Evolutionary conservation across 2,329 filamentous ascomycete genomes (phyloP).

Genomic region (Aspergillus sp.): DNA sequence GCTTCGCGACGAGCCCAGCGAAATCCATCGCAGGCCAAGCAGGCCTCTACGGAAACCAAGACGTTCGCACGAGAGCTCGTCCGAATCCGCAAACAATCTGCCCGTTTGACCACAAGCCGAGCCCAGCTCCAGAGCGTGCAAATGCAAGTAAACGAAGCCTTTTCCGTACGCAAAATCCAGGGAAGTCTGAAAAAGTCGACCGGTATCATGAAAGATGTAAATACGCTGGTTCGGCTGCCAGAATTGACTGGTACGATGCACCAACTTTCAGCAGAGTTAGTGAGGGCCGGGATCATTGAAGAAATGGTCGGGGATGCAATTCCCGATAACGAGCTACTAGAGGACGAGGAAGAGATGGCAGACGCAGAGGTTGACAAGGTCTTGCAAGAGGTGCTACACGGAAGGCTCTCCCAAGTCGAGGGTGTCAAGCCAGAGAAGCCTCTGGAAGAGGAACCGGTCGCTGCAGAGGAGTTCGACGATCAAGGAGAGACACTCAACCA

Average conservation of each 20-base stretch:
- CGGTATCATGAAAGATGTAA: slow-evolving; percentile 96
- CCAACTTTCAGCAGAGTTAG: slow-evolving; percentile 78
- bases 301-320: slow-evolving; percentile 90
- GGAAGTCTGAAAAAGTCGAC: slow-evolving; percentile 81
- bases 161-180: slow-evolving; percentile 92
- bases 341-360: slow-evolving; percentile 68
- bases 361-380: slow-evolving; percentile 90
- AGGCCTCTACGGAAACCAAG: slow-evolving; percentile 77
- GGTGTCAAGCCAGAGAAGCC: slow-evolving; percentile 52
- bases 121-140: slow-evolving; percentile 89
- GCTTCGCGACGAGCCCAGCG: slow-evolving; percentile 76
- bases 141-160: slow-evolving; percentile 97
- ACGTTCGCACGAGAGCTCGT: slow-evolving; percentile 86
- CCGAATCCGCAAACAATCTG: slow-evolving; percentile 69
- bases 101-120: slow-evolving; percentile 76
- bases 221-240: slow-evolving; percentile 75
- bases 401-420: slow-evolving; percentile 65
- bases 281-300: slow-evolving; percentile 94
- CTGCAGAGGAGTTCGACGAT: slow-evolving; percentile 73
- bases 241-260: slow-evolving; percentile 86
- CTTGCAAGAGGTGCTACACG: slow-evolving; percentile 82
- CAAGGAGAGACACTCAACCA: slow-evolving; percentile 87
- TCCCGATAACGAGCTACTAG: slow-evolving; percentile 66
- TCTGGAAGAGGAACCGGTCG: slow-evolving; percentile 48
- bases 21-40: slow-evolving; percentile 71